Conservation (phyloP, 1,284 basidiomycete species). For the Microstroma glucosiphilum region DNA sequence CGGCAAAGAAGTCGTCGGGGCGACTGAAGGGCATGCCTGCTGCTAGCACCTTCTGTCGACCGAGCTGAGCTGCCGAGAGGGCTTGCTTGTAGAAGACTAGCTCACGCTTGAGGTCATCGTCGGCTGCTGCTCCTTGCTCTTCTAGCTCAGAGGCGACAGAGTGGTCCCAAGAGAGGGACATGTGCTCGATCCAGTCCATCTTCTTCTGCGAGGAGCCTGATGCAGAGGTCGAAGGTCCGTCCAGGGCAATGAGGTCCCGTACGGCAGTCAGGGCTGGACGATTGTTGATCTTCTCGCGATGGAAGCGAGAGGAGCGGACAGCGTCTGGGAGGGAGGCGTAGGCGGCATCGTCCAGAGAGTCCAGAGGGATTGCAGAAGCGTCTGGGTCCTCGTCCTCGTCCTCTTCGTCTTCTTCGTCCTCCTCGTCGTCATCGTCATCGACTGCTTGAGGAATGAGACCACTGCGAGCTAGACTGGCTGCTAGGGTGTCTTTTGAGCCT, state of each 20-base stretch:
- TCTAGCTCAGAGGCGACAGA: conserved; percentile 56
- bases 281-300: conserved; percentile 47
- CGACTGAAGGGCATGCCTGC: conserved; percentile 75
- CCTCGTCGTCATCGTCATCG: conserved; percentile 29
- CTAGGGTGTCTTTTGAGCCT: conserved; percentile 33
- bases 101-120: conserved; percentile 87
- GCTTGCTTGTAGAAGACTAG: conserved; percentile 96
- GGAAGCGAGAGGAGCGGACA: conserved; percentile 30
- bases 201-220: conserved; percentile 19
- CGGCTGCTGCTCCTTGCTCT: conserved; percentile 28
- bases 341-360: conserved; percentile 10
- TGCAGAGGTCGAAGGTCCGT: conserved; percentile 1
- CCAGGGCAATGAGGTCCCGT: conserved; percentile 36
- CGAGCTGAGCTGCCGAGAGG: conserved; percentile 69
- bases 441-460: conserved; percentile 30
- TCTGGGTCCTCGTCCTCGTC: conserved; percentile 28
- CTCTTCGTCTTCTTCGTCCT: conserved; percentile 28
- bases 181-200: conserved; percentile 48
- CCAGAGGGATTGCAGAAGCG: conserved; percentile 9
- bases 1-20: conserved; percentile 93
- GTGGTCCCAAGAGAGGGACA: conserved; percentile 34
- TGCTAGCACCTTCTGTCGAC: conserved; percentile 69
- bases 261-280: conserved; percentile 36
- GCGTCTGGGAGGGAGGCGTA: conserved; percentile 36
- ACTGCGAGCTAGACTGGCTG: conserved; percentile 41